A percentile compares a stretch with the other conserved stretches of the same genome.
These are phyloP conservation scores for Hyaloscypha finlandica DNA, from an alignment of 495 filamentous ascomycete genomes.

Conservation along the genomic window DNA sequence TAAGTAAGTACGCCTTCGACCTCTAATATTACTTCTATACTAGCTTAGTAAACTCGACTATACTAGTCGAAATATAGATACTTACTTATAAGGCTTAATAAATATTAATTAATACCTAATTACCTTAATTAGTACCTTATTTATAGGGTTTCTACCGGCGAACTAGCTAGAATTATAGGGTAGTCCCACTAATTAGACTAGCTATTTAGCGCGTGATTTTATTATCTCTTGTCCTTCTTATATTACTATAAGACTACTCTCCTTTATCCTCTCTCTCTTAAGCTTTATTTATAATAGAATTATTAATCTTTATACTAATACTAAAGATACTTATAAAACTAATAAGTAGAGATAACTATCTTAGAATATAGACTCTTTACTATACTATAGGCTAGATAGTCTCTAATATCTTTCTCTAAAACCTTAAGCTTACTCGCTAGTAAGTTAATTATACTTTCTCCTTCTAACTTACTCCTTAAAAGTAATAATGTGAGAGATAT, in stretches of 20 bases:
- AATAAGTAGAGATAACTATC: neutral
- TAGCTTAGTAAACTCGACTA: too few species aligned
- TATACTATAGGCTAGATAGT: neutral
- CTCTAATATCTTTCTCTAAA: constrained; percentile 2
- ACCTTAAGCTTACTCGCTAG: neutral
- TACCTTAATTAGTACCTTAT: too few species aligned
- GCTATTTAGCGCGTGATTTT: neutral
- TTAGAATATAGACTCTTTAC: neutral
- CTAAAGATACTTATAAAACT: neutral
- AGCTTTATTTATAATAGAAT: neutral
- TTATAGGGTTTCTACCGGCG: neutral
- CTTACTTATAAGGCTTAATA: too few species aligned
- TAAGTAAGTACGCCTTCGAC: too few species aligned
- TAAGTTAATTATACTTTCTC: neutral
- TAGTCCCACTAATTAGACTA: constrained; percentile 2
- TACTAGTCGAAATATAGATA: too few species aligned
- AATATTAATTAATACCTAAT: too few species aligned
- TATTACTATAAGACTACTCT: neutral
- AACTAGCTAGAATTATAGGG: too few species aligned
- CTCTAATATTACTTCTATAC: too few species aligned
- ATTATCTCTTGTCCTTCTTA: neutral
- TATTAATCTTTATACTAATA: neutral
- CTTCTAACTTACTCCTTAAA: neutral
- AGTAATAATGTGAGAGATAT: neutral
- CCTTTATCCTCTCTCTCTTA: neutral